Base-by-base conservation (phyloP, 768 basidiomycete species). In the Naganishia kalamii region DNA sequence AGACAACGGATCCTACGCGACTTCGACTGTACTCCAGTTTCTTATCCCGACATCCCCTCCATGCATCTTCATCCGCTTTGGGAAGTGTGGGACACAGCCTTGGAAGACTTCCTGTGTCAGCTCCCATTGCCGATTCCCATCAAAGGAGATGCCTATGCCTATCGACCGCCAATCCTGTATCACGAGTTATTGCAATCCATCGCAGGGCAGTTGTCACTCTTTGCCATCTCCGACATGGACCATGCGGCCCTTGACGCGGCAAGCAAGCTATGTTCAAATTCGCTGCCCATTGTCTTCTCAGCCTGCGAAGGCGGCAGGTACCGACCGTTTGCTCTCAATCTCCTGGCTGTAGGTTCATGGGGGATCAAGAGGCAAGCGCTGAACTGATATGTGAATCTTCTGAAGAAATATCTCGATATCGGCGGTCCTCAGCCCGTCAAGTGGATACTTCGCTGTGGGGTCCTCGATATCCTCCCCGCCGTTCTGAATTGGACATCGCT, bases 31-130 rank as follows among this genome's bases (percentile, higher is more conserved):
- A 68, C 51, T 11, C 66, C 66, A 7, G 48, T 51, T 37, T 59
- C 50, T 37, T 64, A 68, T 48, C 66, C 66, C 7, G 37, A 59
- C 27, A 51, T 68, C 19, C 62, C 62, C 10, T 63, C 66, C 6
- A 63, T 50, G n/a, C 66, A 68, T 46, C 54, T 68, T 2, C 66
- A 68, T 46, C 66, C 66, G 23, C 21, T 68, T 23, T 68, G 66
- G 66, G 43, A 60, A 27, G 50, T 50, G 37, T 68, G 66, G 66
- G 66, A 68, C 48, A 57, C 46, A 15, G 37, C 60, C 12, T 21
- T 68, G 25, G 66, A 68, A 47, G 66, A 68, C 32, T 63, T 68
- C n/a, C 29, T 63, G 5, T 43, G 40, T 32, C 62, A 68, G 51
- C 33, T 68, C 19, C 66, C 66, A 10, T 27, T 68, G 19, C 3